phyloP scores from a whole-genome alignment of 805 yeast genomes.

The Saccharomycopsis capsularis region DNA sequence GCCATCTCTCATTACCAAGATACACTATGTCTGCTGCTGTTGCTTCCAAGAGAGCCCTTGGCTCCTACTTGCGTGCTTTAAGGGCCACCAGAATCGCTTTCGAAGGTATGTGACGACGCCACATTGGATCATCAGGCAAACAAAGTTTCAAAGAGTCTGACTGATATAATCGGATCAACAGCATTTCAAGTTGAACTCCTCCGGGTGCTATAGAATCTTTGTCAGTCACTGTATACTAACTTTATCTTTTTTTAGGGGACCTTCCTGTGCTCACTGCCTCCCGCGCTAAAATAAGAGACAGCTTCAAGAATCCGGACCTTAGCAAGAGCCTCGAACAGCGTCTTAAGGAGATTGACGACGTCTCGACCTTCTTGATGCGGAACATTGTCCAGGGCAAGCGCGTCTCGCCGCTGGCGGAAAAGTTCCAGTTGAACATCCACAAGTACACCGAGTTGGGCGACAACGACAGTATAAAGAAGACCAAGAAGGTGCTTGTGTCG shows the following conservation, averaged over 20 bases:
- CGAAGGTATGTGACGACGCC: conserved; percentile 21
- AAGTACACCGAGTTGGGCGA: conserved; percentile 84
- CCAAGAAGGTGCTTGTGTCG: conserved; percentile 39
- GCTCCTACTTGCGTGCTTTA: conserved; percentile 60
- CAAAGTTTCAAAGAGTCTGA: background rate
- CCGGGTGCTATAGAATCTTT: background rate
- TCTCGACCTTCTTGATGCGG: conserved; percentile 57
- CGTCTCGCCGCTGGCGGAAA: conserved; percentile 33
- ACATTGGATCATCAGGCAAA: conserved; percentile 1
- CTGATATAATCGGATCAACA: background rate
- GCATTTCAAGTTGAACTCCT: background rate
- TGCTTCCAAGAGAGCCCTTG: conserved; percentile 27
- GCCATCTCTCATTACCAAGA: too few relatives aligned
- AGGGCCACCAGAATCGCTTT: conserved; percentile 36
- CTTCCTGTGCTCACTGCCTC: conserved; percentile 47
- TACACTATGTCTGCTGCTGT: conserved; percentile 23
- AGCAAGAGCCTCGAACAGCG: conserved; percentile 42
- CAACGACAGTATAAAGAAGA: conserved; percentile 66
- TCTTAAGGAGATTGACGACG: conserved; percentile 54
- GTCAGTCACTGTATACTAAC: background rate
- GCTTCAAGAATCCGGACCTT: conserved; percentile 45
- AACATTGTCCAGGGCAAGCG: conserved; percentile 85
- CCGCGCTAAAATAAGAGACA: conserved; percentile 49
- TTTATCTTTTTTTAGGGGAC: conserved; percentile 28
- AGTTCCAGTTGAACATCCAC: conserved; percentile 55